Percentiles rank a stretch among this genome's conserved stretches.
phyloP scores from a whole-genome alignment of 192 early-diverging fungal genomes.

The Borealophlyctis nickersoniae region DNA sequence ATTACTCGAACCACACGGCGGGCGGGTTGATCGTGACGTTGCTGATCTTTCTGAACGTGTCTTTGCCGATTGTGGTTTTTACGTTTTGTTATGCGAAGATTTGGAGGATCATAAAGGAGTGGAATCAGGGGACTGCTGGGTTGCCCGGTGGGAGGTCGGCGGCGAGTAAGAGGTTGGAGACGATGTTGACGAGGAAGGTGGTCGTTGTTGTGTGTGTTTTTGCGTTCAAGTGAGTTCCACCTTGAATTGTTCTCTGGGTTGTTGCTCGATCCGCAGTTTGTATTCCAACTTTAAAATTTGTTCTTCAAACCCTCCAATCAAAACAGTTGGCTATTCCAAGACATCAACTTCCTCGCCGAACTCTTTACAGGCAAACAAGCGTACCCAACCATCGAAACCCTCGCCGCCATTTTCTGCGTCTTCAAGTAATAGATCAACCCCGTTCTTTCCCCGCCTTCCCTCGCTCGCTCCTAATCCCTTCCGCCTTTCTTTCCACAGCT shows the following conservation, averaged over 20 bases:
- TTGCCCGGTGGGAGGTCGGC: no score
- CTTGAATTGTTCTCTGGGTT: no score
- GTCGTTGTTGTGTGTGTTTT: constrained; percentile 2
- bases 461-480: no score
- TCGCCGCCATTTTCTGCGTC: not conserved
- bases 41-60: not conserved
- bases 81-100: constrained; percentile 1
- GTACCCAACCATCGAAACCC: not conserved
- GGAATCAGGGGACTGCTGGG: not conserved
- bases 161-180: no score
- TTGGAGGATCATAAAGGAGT: not conserved
- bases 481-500: no score
- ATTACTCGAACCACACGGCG: not conserved
- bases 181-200: not conserved
- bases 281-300: no score
- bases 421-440: no score
- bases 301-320: no score
- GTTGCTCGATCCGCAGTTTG: no score
- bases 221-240: not conserved
- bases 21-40: constrained; percentile 3
- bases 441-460: no score
- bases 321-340: not conserved
- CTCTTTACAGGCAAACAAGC: not conserved
- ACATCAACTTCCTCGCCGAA: constrained; percentile 2
- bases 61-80: not conserved